These are phyloP conservation scores for Brettanomyces anomalus DNA, from an alignment of 805 yeast species.

Conservation along the genomic window DNA sequence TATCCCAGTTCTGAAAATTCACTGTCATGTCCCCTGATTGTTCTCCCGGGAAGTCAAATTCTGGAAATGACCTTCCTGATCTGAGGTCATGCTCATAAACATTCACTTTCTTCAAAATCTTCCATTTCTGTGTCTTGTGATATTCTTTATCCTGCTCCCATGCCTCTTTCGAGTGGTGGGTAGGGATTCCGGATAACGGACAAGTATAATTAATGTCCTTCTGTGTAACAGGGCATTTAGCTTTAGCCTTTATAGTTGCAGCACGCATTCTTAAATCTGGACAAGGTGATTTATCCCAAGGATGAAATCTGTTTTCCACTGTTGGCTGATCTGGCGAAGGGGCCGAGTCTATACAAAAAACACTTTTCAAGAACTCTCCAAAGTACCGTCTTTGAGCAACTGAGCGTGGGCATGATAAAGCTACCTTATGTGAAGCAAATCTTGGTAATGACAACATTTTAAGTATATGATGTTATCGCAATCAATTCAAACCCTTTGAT, in stretches of 20 bases:
- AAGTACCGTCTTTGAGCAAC: constrained; percentile 13
- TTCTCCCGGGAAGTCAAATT: constrained; percentile 82
- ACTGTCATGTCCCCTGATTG: constrained; percentile 69
- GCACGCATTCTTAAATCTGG: constrained; percentile 86
- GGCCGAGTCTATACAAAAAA: constrained; percentile 47
- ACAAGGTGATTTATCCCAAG: constrained; percentile 89
- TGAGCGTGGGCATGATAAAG: not conserved
- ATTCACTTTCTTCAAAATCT: constrained; percentile 76
- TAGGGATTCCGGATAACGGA: constrained; percentile 93
- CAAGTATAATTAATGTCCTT: constrained; percentile 77
- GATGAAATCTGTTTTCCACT: constrained; percentile 63
- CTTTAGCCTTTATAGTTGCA: constrained; percentile 78
- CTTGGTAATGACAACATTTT: not conserved
- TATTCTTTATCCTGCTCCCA: constrained; percentile 77
- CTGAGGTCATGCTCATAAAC: constrained; percentile 91
- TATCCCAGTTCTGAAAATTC: constrained; percentile 83
- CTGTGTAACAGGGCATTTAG: constrained; percentile 84
- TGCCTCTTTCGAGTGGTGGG: constrained; percentile 84
- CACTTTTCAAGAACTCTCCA: constrained; percentile 28
- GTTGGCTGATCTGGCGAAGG: constrained; percentile 61
- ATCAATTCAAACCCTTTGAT: too few relatives aligned
- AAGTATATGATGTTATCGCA: not conserved
- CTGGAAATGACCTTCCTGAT: constrained; percentile 90
- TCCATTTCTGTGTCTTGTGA: constrained; percentile 58
- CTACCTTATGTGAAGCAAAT: not conserved